Evolutionary conservation across 495 filamentous ascomycete genomes (phyloP).

Genomic region (Aspergillus haitiensis): DNA sequence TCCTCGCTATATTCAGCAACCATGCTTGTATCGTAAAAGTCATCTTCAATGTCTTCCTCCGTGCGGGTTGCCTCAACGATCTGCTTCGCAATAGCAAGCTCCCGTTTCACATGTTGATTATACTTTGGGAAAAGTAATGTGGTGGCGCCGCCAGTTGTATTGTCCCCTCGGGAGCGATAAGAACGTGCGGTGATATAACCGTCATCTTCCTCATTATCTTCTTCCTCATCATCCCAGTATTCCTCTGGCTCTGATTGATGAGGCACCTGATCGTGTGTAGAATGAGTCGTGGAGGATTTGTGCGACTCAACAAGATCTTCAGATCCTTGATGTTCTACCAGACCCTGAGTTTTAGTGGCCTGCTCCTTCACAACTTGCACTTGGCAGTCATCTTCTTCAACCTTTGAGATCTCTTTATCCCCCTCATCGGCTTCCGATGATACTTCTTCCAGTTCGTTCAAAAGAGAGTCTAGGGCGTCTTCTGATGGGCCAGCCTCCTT

Average conservation of each 20-base stretch:
- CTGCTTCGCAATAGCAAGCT: slow-evolving; percentile 67
- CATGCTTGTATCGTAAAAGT: slow-evolving; percentile 94
- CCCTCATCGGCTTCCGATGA: slow-evolving; percentile 20
- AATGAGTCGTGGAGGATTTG: slow-evolving; percentile 20
- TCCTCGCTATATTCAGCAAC: slow-evolving; percentile 95
- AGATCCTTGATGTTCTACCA: slow-evolving; percentile 16
- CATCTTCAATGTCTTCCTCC: slow-evolving; percentile 74
- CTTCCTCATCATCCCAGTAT: slow-evolving; percentile 75
- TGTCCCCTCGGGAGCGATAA: slow-evolving; percentile 70
- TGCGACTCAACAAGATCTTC: slow-evolving; percentile 15
- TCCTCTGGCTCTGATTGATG: slow-evolving; percentile 62
- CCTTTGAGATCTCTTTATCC: slow-evolving; percentile 20
- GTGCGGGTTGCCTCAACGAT: slow-evolving; percentile 63
- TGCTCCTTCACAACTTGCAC: slow-evolving; percentile 23
- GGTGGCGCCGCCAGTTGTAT: slow-evolving; percentile 72
- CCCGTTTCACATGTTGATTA: slow-evolving; percentile 58
- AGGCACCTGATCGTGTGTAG: slow-evolving; percentile 23
- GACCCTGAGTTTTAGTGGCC: slow-evolving; percentile 19
- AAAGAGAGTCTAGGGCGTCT: slow-evolving; percentile 14
- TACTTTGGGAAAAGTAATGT: slow-evolving; percentile 71
- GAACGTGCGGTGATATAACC: slow-evolving; percentile 78
- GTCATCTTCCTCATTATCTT: slow-evolving; percentile 78
- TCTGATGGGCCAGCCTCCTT: slow-evolving; percentile 13
- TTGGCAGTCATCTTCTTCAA: slow-evolving; percentile 33
- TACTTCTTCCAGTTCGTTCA: slow-evolving; percentile 23